These are phyloP conservation scores for Waltergamsia citrina DNA, from an alignment of 2,329 filamentous ascomycete species.

Conservation along the genomic window DNA sequence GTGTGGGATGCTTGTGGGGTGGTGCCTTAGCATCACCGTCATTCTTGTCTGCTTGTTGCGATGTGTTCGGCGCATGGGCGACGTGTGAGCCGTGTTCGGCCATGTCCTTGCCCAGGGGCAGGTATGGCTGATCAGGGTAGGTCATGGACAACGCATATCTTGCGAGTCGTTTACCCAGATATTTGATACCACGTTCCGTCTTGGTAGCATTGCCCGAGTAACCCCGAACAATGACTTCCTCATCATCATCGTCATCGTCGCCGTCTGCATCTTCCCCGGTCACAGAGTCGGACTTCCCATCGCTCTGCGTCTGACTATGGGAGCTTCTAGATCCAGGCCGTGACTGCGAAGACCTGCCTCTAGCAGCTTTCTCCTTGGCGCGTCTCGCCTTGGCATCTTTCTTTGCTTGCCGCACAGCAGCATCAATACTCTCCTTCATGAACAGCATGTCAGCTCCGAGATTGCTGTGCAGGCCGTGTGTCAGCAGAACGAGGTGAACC, in stretches of 20 bases:
- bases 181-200: slow-evolving; percentile 94
- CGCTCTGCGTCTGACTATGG: too few relatives aligned
- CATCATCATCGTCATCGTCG: slow-evolving; percentile 52
- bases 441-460: slow-evolving; percentile 94
- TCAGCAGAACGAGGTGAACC: slow-evolving; percentile 84
- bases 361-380: slow-evolving; percentile 33
- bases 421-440: slow-evolving; percentile 94
- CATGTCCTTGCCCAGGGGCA: slow-evolving; percentile 51
- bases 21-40: slow-evolving; percentile 34
- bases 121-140: slow-evolving; percentile 85
- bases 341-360: slow-evolving; percentile 2
- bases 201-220: slow-evolving; percentile 84
- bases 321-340: too few relatives aligned
- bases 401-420: slow-evolving; percentile 64
- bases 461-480: slow-evolving; percentile 93
- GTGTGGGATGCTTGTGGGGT: slow-evolving; percentile 54
- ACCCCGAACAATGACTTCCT: slow-evolving; percentile 81
- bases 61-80: slow-evolving; percentile 10
- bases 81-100: slow-evolving; percentile 4
- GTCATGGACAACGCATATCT: slow-evolving; percentile 85
- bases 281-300: too few relatives aligned
- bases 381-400: slow-evolving; percentile 56
- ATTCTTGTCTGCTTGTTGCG: slow-evolving; percentile 29
- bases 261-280: slow-evolving; percentile 13
- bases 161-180: slow-evolving; percentile 86